Conservation (phyloP, 257 asterid genomes). For the Petunia axillaris region DNA sequence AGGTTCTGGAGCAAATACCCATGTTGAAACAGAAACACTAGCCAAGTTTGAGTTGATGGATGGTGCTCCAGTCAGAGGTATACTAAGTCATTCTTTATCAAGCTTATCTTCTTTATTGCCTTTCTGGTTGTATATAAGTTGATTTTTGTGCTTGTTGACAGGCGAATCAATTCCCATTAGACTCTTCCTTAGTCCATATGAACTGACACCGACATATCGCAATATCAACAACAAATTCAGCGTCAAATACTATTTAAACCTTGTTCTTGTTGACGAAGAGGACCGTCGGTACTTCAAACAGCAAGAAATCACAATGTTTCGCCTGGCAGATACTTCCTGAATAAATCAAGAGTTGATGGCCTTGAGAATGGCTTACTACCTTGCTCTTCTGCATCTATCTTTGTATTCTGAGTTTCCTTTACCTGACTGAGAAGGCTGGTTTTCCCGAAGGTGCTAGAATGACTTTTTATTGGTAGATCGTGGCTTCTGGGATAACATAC, state of each 20-base stretch:
- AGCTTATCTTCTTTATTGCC: neutral
- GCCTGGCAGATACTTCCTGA: conserved; percentile 69
- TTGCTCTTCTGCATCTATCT: conserved; percentile 29
- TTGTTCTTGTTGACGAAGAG: conserved; percentile 98
- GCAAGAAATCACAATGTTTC: conserved; percentile 88
- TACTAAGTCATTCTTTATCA: neutral
- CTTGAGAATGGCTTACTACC: conserved; percentile 24
- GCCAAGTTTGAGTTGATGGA: conserved; percentile 99
- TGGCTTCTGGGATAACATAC: conserved; percentile 32
- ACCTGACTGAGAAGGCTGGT: conserved; percentile 26
- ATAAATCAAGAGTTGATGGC: conserved; percentile 15
- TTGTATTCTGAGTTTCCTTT: conserved; percentile 28
- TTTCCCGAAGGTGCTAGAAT: conserved; percentile 24
- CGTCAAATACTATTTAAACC: conserved; percentile 89
- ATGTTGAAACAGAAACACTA: conserved; percentile 97
- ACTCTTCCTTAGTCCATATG: conserved; percentile 95
- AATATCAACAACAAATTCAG: conserved; percentile 97
- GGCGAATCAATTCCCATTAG: conserved; percentile 98
- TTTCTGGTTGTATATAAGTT: conserved; percentile 4
- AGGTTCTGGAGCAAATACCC: conserved; percentile 93
- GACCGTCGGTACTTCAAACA: conserved; percentile 97
- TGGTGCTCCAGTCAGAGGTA: conserved; percentile 99
- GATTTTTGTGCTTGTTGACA: conserved; percentile 39
- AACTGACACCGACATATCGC: conserved; percentile 84
- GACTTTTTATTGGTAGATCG: conserved; percentile 35